Evolutionary conservation across 2,329 filamentous ascomycete genomes (phyloP), one percentile per base, ranked within the genome.

Genomic region (Neonectria sp.): DNA sequence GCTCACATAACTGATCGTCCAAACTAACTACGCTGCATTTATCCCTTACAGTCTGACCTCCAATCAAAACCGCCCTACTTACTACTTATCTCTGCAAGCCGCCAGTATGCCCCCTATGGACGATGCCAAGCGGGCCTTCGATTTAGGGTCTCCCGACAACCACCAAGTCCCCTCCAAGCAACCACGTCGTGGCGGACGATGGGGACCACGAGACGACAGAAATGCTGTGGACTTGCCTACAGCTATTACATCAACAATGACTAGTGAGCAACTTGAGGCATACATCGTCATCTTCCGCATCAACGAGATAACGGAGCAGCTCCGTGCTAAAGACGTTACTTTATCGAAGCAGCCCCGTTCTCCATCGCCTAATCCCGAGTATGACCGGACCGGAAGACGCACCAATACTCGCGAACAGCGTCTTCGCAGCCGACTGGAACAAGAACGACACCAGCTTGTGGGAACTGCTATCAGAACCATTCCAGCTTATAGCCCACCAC

Each of bases 401-500:
- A 40, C 37, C 15, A 40, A 40, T 40, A 40, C 37, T 40, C 37
- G 37, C 15, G 37, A n/a, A 17, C 37, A 40, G 37, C 15, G 37
- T 17, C 15, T n/a, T 40, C 37, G 37, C 37, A 7, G 6, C 7
- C 37, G 37, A 40, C 6, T 40, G 6, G 37, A 40, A 40, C 37
- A 40, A 40, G 37, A 40, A 6, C 15, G 37, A 40, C 15, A 6
- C 15, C 15, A n/a, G 15, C 37, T 40, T 17, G 37, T 40, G 15
- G 37, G n/a, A 15, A 40, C 15, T 40, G 37, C 37, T 17, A 7
- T 40, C 15, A 40, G n/a, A n/a, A 40, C 37, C 15, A 40, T 40
- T 15, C 13, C 37, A 7, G 37, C 15, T 17, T 40, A 40, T 40
- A 15, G 93, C 76, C 91, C 91, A 75, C 92, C 92, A 71, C 89